Base-by-base conservation (phyloP, 192 early-diverging fungal genomes). In the Coemansia asiatica region DNA sequence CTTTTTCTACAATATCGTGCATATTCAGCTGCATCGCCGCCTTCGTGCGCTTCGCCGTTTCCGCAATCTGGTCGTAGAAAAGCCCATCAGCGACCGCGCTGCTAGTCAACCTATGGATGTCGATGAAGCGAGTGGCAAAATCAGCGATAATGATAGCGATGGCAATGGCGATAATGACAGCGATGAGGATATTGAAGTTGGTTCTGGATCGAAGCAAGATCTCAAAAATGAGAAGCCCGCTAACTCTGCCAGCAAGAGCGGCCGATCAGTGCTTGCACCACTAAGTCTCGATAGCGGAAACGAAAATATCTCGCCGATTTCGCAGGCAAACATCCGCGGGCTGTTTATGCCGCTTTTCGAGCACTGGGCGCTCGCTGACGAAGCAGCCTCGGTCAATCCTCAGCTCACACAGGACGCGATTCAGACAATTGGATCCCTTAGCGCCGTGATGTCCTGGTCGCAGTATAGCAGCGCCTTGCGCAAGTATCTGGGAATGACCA, bases 1-100 rank as follows among this genome's bases (percentile, higher is more conserved):
- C 61, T 95, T 99, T 80, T 99, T 98, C 72, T 88, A 86, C 75
- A 99, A 99, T 69, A 87, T 98, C 59, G 86, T 93, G 63, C 97
- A 99, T 65, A 87, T 99, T 62, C 97, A 99, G 83, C 78, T 91
- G 18, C 97, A 99, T 73, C 90, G 97, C 63, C 93, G 97, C 58
- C 67, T 91, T 7, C 87, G 92, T 56, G 91, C 96, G 1, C 63
- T 98, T 60, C 81, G 84, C 48, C 87, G 94, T 19, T 83, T 99
- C 63, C 79, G 85, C 26, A 84, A 84, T 0, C 57, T 78, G 9
- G 57, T 75, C 3, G 23, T 59, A 25, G 40, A 29, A 1, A 67
- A 60, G 57, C 35, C 55, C 3, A 56, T 48, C 19, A 44, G 40
- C 40, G 40, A 44, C 9, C 40, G 40, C 40, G 40, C 40, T 6